Base-by-base conservation (phyloP, 108 stramenopile genomes). In the Fragilariopsis cylindrus region DNA sequence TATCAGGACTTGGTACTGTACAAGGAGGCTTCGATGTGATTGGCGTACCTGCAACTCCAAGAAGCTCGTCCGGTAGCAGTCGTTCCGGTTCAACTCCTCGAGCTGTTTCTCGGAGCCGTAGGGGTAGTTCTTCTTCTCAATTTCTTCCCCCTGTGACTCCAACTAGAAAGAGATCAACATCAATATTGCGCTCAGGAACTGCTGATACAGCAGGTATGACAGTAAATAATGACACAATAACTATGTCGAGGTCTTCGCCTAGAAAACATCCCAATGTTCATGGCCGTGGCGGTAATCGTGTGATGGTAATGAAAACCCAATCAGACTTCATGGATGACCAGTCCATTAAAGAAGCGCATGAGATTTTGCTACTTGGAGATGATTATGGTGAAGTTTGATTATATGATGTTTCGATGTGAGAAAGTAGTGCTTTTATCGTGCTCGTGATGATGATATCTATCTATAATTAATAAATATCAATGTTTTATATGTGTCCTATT, bases 331-430 rank as follows among this genome's bases (percentile, higher is more conserved):
- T 48, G 39, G 48, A 65, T 4, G 56, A 39, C 47, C 54, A 62
- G 6, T 68, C 75, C 3, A 68, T 69, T 30, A 48, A 69, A 62
- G 75, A 76, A 69, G 67, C 68, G 15, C 75, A 76, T 47, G 75
- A 76, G 43, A 56, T 76, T 7, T 39, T 76, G 57, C 67, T 68
- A 7, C 69, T 76, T 42, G 76, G 76, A 41, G 70, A 77, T 19
- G 76, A 77, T 8, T 77, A 77, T 42, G 76, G 76, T 49, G 76
- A 77, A 57, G 76, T 77, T 21, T 77, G 65, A 71, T 15, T 45
- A 42, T 4, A 39, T 63, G 12, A 40, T 40, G 15, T 40, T 63
- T 39, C 18, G 30, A 30, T 30, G 30, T 30, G 30, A 30, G 30
- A 30, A 30, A 30, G 30, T 30, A 30, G 2, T 30, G 30, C 30